Evolutionary conservation across 2,329 filamentous ascomycete genomes (phyloP).

Genomic region (Paraconiothyrium brasiliense): DNA sequence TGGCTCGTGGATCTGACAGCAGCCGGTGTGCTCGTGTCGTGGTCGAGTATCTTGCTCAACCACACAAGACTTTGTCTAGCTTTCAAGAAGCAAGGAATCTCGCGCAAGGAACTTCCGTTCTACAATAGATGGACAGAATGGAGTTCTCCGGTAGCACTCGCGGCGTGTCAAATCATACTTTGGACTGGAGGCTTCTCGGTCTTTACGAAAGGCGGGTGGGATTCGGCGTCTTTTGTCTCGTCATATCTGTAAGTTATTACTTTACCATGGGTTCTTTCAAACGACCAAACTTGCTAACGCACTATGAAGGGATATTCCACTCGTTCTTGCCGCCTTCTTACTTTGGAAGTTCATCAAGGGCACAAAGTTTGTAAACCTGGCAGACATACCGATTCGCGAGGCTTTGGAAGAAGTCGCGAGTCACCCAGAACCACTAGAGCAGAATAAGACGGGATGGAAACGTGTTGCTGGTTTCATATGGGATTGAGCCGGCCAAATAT

Average conservation of each 20-base stretch:
- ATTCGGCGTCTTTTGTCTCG: conserved; percentile 43
- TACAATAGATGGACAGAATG: conserved; percentile 48
- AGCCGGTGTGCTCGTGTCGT: conserved; percentile 61
- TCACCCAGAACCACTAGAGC: conserved; percentile 32
- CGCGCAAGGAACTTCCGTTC: conserved; percentile 52
- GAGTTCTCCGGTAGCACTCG: conserved; percentile 43
- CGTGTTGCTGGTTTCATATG: conserved; percentile 26
- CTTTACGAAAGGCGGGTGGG: conserved; percentile 60
- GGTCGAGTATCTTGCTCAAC: conserved; percentile 63
- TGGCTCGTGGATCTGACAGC: conserved; percentile 76
- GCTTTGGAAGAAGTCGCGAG: conserved; percentile 32
- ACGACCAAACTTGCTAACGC: conserved; percentile 38
- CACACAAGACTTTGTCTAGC: conserved; percentile 64
- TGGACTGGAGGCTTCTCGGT: conserved; percentile 68
- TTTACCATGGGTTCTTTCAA: neutral
- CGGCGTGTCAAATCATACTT: conserved; percentile 67
- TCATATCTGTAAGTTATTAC: conserved; percentile 36
- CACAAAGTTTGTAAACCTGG: conserved; percentile 58
- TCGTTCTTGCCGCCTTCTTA: conserved; percentile 58
- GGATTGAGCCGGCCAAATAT: conserved; percentile 23
- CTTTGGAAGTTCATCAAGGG: conserved; percentile 74
- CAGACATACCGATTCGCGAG: conserved; percentile 34
- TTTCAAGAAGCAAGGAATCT: conserved; percentile 60
- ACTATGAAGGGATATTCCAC: conserved; percentile 52
- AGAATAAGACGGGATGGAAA: conserved; percentile 27